Base-by-base conservation (phyloP, 495 filamentous ascomycete species). In the Saxophila tyrrhenica region DNA sequence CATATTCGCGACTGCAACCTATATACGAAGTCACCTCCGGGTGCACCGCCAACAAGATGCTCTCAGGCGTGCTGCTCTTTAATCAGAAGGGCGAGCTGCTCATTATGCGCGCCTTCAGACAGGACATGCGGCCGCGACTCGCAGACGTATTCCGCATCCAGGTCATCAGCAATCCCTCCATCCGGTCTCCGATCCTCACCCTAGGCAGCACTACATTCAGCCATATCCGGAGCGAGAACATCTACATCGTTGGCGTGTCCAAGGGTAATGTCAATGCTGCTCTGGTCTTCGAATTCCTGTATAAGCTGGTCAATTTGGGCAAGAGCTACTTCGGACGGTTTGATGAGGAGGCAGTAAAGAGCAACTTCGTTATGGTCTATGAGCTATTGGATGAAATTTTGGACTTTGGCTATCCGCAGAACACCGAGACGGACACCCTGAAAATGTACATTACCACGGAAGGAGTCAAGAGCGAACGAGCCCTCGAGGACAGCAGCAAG, bases 381-480 rank as follows among this genome's bases (percentile, higher is more conserved):
- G 94, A 99, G 76, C 78, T 99, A 52, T 75, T 99, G 53, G 94
- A 99, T 73, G 92, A 99, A 71, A 95, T 99, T 62, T 80, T 99
- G 64, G 94, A 99, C 71, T 99, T 97, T 67, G 94, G 94, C 63
- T 99, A 99, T 68, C 94, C 94, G 49, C 94, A 99, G 68, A 97
- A 97, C 69, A 97, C 94, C 60, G 94, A 99, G 73, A 91, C 90
- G 39, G 94, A 99, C 66, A 99, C 94, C 17, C 77, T 99, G 55
- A 99, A 97, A 74, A 96, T 97, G 91, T 97, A 99, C 74, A 99
- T 99, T 71, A 99, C 94, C 15, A 97, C 94, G 47, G 94, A 99
- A 72, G 92, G 94, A 43, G 94, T 99, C 73, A 95, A 94, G 70
- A 92, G 89, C 23, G 90, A 94, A 69, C 83, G 91, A 51, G 82